A percentile compares a stretch with the other conserved stretches of the same genome.
phyloP scores from a whole-genome alignment of 257 asterid species.

The Echium plantagineum region DNA sequence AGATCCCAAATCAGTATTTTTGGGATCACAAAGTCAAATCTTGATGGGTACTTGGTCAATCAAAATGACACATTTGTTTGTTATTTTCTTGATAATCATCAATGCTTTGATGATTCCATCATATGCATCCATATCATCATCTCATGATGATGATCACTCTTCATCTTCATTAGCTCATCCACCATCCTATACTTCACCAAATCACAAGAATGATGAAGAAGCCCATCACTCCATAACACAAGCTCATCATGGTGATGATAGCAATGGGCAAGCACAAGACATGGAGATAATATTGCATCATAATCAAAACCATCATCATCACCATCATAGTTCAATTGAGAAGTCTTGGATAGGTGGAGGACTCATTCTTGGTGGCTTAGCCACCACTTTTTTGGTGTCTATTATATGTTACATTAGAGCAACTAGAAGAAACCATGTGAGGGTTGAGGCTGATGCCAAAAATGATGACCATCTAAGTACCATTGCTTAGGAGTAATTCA shows the following conservation, averaged over 20 bases:
- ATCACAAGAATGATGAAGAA: neutral
- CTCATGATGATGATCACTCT: neutral
- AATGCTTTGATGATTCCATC: constrained; percentile 6
- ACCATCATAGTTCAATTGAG: constrained; percentile 12
- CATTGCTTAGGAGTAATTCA: neutral
- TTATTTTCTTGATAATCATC: constrained; percentile 11
- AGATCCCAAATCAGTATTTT: neutral
- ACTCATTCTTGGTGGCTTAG: constrained; percentile 24
- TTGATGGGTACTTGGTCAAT: neutral
- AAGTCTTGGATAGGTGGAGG: constrained; percentile 26
- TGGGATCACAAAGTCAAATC: constrained; percentile 1
- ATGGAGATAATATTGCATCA: constrained; percentile 17
- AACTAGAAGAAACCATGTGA: constrained; percentile 28
- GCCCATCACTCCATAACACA: neutral
- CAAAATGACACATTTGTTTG: constrained; percentile 12
- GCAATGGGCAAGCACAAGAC: neutral
- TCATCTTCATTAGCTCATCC: neutral
- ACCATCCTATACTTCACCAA: constrained; percentile 8
- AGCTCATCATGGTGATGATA: no score
- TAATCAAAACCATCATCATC: constrained; percentile 6
- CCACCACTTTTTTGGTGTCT: constrained; percentile 33
- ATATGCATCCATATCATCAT: no score
- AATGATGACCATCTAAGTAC: neutral
- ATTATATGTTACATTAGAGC: constrained; percentile 50
- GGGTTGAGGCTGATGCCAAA: constrained; percentile 16